Conservation (phyloP, 495 filamentous ascomycete species). For the Hypoxylon lenormandii region DNA sequence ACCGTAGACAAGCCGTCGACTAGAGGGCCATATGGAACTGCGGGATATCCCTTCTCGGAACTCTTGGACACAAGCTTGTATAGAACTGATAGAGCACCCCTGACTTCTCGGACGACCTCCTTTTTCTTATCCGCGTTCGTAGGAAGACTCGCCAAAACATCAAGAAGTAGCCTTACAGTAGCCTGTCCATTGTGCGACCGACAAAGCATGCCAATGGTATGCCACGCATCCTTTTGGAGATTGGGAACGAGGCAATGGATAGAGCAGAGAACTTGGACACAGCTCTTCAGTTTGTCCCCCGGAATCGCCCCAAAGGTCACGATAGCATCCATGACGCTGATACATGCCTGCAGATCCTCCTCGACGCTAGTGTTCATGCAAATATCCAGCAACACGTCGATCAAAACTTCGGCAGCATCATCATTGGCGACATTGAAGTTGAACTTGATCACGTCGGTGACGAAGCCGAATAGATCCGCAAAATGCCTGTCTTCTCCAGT, state of each 20-base stretch:
- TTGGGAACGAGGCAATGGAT: slow-evolving; percentile 79
- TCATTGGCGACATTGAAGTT: slow-evolving; percentile 80
- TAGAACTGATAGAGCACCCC: slow-evolving; percentile 76
- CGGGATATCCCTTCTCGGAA: slow-evolving; percentile 71
- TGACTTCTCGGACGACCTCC: slow-evolving; percentile 68
- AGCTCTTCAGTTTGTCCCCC: slow-evolving; percentile 70
- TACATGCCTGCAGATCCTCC: slow-evolving; percentile 78
- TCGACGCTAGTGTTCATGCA: slow-evolving; percentile 79
- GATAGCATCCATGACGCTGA: slow-evolving; percentile 81
- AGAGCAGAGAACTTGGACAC: slow-evolving; percentile 82
- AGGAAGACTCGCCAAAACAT: slow-evolving; percentile 68
- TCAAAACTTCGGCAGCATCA: slow-evolving; percentile 72
- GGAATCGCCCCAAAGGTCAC: slow-evolving; percentile 84
- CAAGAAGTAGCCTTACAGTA: slow-evolving; percentile 72
- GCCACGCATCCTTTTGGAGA: slow-evolving; percentile 78
- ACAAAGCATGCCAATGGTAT: slow-evolving; percentile 78
- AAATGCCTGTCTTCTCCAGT: slow-evolving; percentile 76
- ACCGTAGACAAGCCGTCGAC: slow-evolving; percentile 70
- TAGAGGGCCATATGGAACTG: slow-evolving; percentile 66
- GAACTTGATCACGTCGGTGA: slow-evolving; percentile 84
- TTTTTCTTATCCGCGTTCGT: slow-evolving; percentile 65
- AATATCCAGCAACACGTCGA: slow-evolving; percentile 75
- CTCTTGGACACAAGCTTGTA: slow-evolving; percentile 72
- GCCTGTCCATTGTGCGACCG: slow-evolving; percentile 81
- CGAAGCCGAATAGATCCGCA: slow-evolving; percentile 75